These are phyloP conservation scores for Gaertneriomyces semiglobifer DNA, from an alignment of 192 early-diverging fungal species.

Conservation along the genomic window DNA sequence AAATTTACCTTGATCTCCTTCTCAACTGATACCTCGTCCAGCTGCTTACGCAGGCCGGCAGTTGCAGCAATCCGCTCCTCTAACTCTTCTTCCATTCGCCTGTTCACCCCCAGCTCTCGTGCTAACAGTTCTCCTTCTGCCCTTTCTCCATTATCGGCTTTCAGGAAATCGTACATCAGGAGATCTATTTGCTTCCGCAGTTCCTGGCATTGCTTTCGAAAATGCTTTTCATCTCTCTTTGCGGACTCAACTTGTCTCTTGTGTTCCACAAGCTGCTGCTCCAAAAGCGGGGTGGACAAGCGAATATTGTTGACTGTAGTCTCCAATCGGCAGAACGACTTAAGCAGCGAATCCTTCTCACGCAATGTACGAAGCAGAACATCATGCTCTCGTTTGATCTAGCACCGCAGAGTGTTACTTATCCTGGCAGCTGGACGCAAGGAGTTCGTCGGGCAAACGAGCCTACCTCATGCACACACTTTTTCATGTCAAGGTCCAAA, in stretches of 20 bases:
- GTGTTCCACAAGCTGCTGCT: constrained; percentile 50
- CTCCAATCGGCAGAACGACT: constrained; percentile 49
- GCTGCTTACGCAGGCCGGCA: constrained; percentile 22
- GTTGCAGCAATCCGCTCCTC: constrained; percentile 34
- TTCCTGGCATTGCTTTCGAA: constrained; percentile 35
- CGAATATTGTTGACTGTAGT: constrained; percentile 58
- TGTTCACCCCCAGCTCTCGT: constrained; percentile 41
- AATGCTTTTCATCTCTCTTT: constrained; percentile 41
- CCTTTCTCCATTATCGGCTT: constrained; percentile 50
- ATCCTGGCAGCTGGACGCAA: neutral
- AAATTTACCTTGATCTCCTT: constrained; percentile 48
- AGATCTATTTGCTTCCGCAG: constrained; percentile 52
- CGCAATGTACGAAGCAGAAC: constrained; percentile 50
- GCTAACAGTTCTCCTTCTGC: constrained; percentile 40
- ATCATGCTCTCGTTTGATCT: constrained; percentile 62
- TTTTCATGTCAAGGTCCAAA: constrained; percentile 47
- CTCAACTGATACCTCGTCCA: constrained; percentile 44
- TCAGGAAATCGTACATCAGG: constrained; percentile 48
- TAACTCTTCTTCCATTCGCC: constrained; percentile 49
- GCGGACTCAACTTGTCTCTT: constrained; percentile 32
- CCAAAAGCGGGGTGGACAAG: constrained; percentile 44
- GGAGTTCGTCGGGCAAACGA: neutral
- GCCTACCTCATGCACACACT: constrained; percentile 47
- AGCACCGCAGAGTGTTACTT: neutral
- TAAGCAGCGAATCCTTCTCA: constrained; percentile 57